These are phyloP conservation scores for Penicillium palitans DNA, from an alignment of 2,329 filamentous ascomycete genomes.

Conservation along the genomic window DNA sequence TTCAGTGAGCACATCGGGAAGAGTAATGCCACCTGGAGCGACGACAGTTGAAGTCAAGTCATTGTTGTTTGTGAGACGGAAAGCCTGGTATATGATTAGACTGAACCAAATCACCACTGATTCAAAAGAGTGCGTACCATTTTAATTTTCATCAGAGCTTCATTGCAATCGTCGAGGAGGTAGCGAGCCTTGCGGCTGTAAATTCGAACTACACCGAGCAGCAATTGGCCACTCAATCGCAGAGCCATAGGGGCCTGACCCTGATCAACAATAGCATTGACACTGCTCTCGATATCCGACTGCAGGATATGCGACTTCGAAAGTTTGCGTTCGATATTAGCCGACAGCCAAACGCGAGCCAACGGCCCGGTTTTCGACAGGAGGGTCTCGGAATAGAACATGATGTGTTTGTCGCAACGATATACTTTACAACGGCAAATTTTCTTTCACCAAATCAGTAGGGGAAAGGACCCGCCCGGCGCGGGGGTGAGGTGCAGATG, in stretches of 20 bases:
- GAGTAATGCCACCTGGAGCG: conserved; percentile 78
- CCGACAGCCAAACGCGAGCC: conserved; percentile 96
- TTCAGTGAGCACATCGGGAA: conserved; percentile 90
- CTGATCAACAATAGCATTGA: conserved; percentile 90
- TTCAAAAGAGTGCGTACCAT: conserved; percentile 64
- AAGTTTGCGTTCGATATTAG: conserved; percentile 97
- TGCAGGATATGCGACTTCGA: conserved; percentile 95
- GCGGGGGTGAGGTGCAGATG: conserved; percentile 33
- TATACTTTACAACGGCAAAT: conserved; percentile 30
- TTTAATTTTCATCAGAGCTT: conserved; percentile 96
- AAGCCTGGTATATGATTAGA: conserved; percentile 63
- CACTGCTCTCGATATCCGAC: conserved; percentile 91
- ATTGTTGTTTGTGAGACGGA: conserved; percentile 90
- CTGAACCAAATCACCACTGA: background rate
- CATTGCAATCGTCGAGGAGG: conserved; percentile 93
- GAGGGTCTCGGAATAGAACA: conserved; percentile 98
- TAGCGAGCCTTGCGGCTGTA: conserved; percentile 98
- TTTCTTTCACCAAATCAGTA: conserved; percentile 34
- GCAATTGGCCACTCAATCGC: conserved; percentile 86
- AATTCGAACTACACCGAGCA: conserved; percentile 94
- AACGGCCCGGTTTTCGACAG: conserved; percentile 95
- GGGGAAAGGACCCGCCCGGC: conserved; percentile 32
- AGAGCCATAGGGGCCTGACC: conserved; percentile 93
- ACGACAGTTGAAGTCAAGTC: conserved; percentile 83
- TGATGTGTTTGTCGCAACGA: conserved; percentile 44